Conservation (phyloP, 208 protist genomes). For the Porcisia deanei region DNA sequence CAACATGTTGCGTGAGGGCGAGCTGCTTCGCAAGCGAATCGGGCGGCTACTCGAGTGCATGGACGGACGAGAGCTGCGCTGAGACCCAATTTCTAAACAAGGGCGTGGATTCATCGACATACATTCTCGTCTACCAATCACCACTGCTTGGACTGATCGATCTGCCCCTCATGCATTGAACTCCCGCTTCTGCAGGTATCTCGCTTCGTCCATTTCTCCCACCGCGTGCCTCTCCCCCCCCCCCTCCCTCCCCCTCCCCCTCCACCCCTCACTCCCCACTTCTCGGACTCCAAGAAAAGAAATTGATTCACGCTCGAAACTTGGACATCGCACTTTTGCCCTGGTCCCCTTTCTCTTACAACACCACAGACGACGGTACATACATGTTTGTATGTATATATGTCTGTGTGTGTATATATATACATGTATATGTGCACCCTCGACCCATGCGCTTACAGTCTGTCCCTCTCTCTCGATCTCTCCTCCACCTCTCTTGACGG, state of each 20-base stretch:
- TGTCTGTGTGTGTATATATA: too few relatives aligned
- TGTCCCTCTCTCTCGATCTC: neutral
- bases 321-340: neutral
- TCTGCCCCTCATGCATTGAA: neutral
- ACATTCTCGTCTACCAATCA: neutral
- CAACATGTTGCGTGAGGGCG: conserved; percentile 25
- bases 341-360: neutral
- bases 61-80: conserved; percentile 28
- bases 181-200: too few relatives aligned
- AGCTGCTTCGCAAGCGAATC: conserved; percentile 29
- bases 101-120: neutral
- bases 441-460: neutral
- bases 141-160: neutral
- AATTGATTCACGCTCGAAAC: neutral
- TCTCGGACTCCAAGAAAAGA: neutral
- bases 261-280: neutral
- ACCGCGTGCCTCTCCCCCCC: neutral
- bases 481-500: neutral
- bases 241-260: neutral
- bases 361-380: neutral
- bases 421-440: too few relatives aligned
- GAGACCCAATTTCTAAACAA: neutral
- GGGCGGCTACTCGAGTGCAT: conserved; percentile 32
- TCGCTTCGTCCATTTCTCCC: too few relatives aligned
- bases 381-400: neutral